Evolutionary conservation across 1,139 yeast genomes (phyloP).

Genomic region (Kodamaea fungicola): DNA sequence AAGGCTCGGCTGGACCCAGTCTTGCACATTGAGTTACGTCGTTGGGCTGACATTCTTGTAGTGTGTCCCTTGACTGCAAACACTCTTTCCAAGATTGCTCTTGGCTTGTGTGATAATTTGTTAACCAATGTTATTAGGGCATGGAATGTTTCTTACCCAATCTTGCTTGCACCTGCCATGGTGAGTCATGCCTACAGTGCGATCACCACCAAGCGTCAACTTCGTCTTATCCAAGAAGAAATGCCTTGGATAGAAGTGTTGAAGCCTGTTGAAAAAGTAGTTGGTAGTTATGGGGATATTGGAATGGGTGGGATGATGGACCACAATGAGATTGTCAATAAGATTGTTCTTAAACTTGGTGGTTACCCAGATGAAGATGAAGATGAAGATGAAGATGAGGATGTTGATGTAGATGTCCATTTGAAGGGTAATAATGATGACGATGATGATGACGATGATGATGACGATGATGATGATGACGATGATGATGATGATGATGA

Average conservation of each 20-base stretch:
- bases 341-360: slow-evolving; percentile 76
- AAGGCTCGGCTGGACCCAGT: slow-evolving; percentile 83
- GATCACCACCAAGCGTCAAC: slow-evolving; percentile 79
- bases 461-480: slow-evolving; percentile 39
- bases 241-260: slow-evolving; percentile 90
- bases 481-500: slow-evolving; percentile 47
- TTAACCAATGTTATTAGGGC: slow-evolving; percentile 86
- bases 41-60: slow-evolving; percentile 92
- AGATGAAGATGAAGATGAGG: slow-evolving; percentile 60
- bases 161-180: slow-evolving; percentile 91
- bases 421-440: slow-evolving; percentile 39
- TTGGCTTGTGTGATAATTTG: slow-evolving; percentile 86
- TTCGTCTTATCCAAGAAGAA: slow-evolving; percentile 70
- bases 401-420: slow-evolving; percentile 17
- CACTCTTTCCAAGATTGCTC: slow-evolving; percentile 82
- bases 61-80: slow-evolving; percentile 91
- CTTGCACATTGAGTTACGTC: slow-evolving; percentile 82
- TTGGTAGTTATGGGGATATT: slow-evolving; percentile 89
- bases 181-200: slow-evolving; percentile 87
- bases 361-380: slow-evolving; percentile 89
- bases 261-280: slow-evolving; percentile 90
- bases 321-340: slow-evolving; percentile 86
- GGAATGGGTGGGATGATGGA: slow-evolving; percentile 96
- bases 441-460: slow-evolving; percentile 39
- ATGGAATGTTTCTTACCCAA: slow-evolving; percentile 88